Evolutionary conservation across 345 rosid genomes (phyloP).

Genomic region (Salix brachista): DNA sequence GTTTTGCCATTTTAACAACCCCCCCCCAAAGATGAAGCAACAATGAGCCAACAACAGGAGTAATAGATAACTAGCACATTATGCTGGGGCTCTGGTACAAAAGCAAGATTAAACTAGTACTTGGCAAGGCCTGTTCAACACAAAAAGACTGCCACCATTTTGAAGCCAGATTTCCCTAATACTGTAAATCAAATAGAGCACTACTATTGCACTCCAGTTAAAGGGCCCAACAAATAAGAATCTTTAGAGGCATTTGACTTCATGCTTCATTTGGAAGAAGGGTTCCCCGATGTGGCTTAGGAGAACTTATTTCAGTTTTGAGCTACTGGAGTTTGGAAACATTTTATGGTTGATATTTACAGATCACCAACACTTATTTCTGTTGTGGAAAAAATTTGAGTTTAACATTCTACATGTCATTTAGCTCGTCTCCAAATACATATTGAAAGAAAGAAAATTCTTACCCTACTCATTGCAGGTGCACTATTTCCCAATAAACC

Average conservation of each 20-base stretch:
- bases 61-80: not conserved
- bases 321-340: not conserved
- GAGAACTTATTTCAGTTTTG: not conserved
- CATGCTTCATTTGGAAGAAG: not conserved
- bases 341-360: no score
- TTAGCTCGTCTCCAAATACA: not conserved
- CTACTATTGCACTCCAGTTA: not conserved
- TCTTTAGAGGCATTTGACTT: not conserved
- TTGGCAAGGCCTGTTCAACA: not conserved
- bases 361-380: not conserved
- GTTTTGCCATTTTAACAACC: no score
- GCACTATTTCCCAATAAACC: constrained; percentile 78
- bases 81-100: not conserved
- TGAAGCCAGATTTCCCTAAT: not conserved
- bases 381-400: not conserved
- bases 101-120: not conserved
- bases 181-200: not conserved
- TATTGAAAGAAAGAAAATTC: not conserved
- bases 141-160: not conserved
- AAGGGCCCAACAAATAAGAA: not conserved
- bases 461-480: constrained; percentile 94
- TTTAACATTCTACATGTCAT: not conserved
- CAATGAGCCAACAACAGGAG: not conserved
- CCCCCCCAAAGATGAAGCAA: no score
- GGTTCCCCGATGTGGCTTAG: not conserved